These are phyloP conservation scores for Aureobasidium subglaciale DNA, from an alignment of 2,329 filamentous ascomycete species.

Conservation along the genomic window DNA sequence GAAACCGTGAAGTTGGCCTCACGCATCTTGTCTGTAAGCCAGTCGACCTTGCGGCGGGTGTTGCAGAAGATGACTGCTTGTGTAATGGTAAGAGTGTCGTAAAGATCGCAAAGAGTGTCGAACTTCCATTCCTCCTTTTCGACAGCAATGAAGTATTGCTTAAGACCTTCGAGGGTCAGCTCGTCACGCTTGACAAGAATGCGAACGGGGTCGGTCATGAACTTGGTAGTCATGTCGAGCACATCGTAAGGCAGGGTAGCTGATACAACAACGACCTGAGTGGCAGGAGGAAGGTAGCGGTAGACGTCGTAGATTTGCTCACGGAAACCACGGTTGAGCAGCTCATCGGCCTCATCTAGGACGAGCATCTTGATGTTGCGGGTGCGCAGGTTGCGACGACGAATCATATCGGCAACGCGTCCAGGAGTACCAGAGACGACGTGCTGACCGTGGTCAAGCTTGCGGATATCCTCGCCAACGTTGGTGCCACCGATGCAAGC, in stretches of 20 bases:
- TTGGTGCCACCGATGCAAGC: conserved; percentile 98
- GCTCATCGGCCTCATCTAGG: conserved; percentile 68
- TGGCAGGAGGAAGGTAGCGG: conserved; percentile 90
- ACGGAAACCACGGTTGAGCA: conserved; percentile 88
- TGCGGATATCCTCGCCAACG: conserved; percentile 94
- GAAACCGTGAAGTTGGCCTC: conserved; percentile 98
- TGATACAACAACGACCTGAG: conserved; percentile 96
- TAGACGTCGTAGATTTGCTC: conserved; percentile 99
- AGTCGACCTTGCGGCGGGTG: conserved; percentile 97
- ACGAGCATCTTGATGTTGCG: conserved; percentile 74
- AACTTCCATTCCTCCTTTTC: conserved; percentile 99
- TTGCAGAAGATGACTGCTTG: conserved; percentile 99
- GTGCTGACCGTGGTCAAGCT: conserved; percentile 95
- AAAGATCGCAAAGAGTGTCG: conserved; percentile 95
- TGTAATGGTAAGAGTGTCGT: conserved; percentile 96
- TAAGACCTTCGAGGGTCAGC: conserved; percentile 90
- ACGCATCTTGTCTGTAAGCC: conserved; percentile 98
- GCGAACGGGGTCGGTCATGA: conserved; percentile 97
- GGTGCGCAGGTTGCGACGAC: conserved; percentile 63
- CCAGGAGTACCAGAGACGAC: conserved; percentile 97
- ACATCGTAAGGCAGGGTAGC: conserved; percentile 97
- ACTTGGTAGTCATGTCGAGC: conserved; percentile 98
- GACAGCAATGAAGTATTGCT: conserved; percentile 98
- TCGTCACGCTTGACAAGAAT: conserved; percentile 99
- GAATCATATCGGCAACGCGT: conserved; percentile 81